Conservation (phyloP, 495 filamentous ascomycete species). For the Penicillium daleae region DNA sequence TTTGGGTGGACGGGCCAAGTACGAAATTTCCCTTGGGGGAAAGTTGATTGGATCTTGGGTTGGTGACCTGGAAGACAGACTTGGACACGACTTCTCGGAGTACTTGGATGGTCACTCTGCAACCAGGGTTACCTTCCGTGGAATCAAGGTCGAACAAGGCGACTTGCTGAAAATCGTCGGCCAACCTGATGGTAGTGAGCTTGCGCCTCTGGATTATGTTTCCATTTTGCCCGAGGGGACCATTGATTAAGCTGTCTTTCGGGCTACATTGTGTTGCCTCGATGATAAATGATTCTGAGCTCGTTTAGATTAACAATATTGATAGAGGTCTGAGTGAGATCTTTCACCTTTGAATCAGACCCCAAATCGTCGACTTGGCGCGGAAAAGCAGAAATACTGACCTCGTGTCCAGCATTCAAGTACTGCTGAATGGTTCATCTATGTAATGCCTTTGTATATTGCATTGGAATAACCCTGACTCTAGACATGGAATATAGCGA, state of each 20-base stretch:
- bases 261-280: too few species aligned
- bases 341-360: too few species aligned
- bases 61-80: neutral
- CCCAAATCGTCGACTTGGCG: too few species aligned
- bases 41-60: neutral
- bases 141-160: neutral
- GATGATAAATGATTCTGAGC: too few species aligned
- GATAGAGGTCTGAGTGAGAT: too few species aligned
- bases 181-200: neutral
- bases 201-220: neutral
- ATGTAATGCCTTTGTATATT: too few species aligned
- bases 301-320: too few species aligned
- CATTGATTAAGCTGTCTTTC: neutral
- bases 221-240: neutral
- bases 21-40: neutral
- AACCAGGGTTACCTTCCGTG: neutral
- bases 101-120: neutral
- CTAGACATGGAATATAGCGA: too few species aligned
- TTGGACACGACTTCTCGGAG: slow-evolving; percentile 1
- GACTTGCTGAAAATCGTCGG: neutral
- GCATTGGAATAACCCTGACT: too few species aligned
- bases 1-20: neutral
- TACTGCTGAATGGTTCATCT: too few species aligned
- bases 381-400: too few species aligned
- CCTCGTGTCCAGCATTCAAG: too few species aligned